Evolutionary conservation across 371 early-diverging fungal species (phyloP), one percentile per base, ranked within the genome.

Genomic region (Agmasoma carcini): DNA sequence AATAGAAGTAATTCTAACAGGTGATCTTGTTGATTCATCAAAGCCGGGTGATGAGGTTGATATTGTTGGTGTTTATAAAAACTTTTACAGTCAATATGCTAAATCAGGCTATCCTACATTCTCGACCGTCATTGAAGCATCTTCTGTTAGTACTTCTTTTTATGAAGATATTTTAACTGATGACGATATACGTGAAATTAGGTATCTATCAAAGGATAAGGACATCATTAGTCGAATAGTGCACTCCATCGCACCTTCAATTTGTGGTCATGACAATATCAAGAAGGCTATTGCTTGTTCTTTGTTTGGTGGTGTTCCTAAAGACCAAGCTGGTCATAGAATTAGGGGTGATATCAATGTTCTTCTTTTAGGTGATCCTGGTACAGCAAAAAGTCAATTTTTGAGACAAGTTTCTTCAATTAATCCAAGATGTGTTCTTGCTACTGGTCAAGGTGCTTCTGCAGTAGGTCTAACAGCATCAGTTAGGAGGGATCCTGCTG

Each of bases 291-390:
- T 95, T 61, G 86, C 89, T 1, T 76, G 93, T n/a, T 79, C 88
- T 11, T 76, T 98, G 75, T 91, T 98, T 79, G 89, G 95, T 55
- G 96, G 96, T 55, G 86, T 86, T 1, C 78, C 85, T 48, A 98
- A 96, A 75, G 56, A 57, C 36, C 62, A 57, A 25, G 84, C 82
- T 36, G 89, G 90, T 73, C 89, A 89, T 69, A 77, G 82, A 20
- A 81, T 92, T 26, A 82, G 99, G 75, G 96, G 99, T 39, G 99
- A 98, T 72, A 93, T 94, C 67, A 96, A 98, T 71, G 85, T 95
- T 31, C 78, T 96, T 30, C 79, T 98, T 69, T 75, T 98, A 56
- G 99, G 99, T 65, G 99, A 98, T 74, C 97, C 99, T 5, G 96
- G 97, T 65, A 90, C 90, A 9, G 96, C 94, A 36, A 98, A 98